Evolutionary conservation across 257 asterid species (phyloP).

Genomic region (Paulownia fortunei): DNA sequence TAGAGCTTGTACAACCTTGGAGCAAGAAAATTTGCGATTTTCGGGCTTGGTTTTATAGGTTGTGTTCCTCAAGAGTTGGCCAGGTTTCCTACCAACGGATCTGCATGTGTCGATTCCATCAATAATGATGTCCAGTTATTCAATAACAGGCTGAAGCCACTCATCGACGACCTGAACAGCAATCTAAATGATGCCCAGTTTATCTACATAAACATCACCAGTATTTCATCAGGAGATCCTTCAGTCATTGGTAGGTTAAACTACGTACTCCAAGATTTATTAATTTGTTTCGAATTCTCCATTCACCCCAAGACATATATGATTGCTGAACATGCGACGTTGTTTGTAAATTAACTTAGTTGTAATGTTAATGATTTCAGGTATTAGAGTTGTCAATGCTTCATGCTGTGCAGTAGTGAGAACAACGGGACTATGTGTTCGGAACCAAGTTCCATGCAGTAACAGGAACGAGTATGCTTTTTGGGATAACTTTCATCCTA

Average conservation of each 20-base stretch:
- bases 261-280: too few relatives aligned
- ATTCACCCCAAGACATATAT: too few relatives aligned
- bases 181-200: conserved; percentile 41
- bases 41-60: conserved; percentile 55
- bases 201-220: conserved; percentile 47
- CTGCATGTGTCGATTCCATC: conserved; percentile 48
- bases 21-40: conserved; percentile 59
- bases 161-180: conserved; percentile 48
- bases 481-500: conserved; percentile 46
- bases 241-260: conserved; percentile 34
- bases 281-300: too few relatives aligned
- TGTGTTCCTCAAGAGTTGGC: conserved; percentile 43
- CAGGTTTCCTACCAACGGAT: conserved; percentile 33
- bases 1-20: conserved; percentile 51
- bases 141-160: conserved; percentile 38
- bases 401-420: conserved; percentile 41
- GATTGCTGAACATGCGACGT: too few relatives aligned
- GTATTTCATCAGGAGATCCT: conserved; percentile 41
- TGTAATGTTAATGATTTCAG: background rate
- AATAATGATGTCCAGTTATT: conserved; percentile 39
- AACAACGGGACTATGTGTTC: conserved; percentile 27
- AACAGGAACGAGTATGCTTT: conserved; percentile 31
- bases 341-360: too few relatives aligned
- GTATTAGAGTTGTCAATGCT: too few relatives aligned
- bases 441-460: conserved; percentile 33